Percentiles rank a stretch among this genome's conserved stretches.
These are phyloP conservation scores for Leptodermis oblonga DNA, from an alignment of 257 asterid species.

Conservation along the genomic window DNA sequence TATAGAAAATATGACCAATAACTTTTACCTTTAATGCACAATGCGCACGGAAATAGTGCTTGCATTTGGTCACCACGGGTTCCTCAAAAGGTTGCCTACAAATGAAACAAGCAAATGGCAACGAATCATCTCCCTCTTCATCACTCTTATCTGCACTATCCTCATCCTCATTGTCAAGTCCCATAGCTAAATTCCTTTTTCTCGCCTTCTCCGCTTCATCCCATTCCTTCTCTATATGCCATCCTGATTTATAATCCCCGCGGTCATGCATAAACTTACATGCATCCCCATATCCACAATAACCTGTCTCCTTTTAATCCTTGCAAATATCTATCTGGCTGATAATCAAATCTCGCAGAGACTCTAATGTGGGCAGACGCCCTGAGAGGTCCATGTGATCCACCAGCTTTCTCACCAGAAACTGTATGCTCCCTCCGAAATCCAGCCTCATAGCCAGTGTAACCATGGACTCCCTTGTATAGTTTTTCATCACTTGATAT, in stretches of 20 bases:
- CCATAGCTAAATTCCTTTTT: slow-evolving; percentile 57
- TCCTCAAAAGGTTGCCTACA: slow-evolving; percentile 87
- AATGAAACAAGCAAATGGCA: slow-evolving; percentile 92
- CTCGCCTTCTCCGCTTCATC: slow-evolving; percentile 78
- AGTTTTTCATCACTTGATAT: slow-evolving; percentile 53
- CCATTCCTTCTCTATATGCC: slow-evolving; percentile 97
- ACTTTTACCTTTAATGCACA: slow-evolving; percentile 96
- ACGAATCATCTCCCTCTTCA: slow-evolving; percentile 64
- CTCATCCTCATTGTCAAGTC: slow-evolving; percentile 51
- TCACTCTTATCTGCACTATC: slow-evolving; percentile 46
- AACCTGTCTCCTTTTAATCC: slow-evolving; percentile 93
- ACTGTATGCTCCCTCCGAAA: slow-evolving; percentile 86
- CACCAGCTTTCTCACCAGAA: slow-evolving; percentile 90
- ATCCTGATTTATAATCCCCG: slow-evolving; percentile 92
- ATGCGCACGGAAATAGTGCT: slow-evolving; percentile 95
- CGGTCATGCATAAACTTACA: slow-evolving; percentile 97
- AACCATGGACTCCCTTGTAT: slow-evolving; percentile 74
- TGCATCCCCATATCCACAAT: slow-evolving; percentile 95
- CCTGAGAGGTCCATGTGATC: slow-evolving; percentile 87
- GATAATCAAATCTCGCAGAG: slow-evolving; percentile 93
- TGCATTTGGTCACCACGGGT: slow-evolving; percentile 88
- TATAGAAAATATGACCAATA: not conserved
- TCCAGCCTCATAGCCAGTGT: slow-evolving; percentile 92
- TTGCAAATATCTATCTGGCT: slow-evolving; percentile 96
- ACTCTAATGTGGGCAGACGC: slow-evolving; percentile 95